Base-by-base conservation (phyloP, 106 monocot genomes). In the Amphibolis antarctica region DNA sequence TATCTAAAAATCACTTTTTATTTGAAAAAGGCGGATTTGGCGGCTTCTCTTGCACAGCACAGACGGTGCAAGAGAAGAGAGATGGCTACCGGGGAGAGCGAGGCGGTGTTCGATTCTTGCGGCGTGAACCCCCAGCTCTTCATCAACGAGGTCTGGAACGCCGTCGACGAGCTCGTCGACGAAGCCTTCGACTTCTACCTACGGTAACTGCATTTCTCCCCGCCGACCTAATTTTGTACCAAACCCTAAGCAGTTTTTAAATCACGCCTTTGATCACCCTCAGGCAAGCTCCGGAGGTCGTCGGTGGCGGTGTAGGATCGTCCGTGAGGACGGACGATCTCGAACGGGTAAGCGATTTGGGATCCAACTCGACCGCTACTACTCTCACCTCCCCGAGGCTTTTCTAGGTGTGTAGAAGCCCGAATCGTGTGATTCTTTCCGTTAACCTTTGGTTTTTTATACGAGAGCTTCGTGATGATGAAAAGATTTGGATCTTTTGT, bases 91-190 rank as follows among this genome's bases (percentile, higher is more conserved):
- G 25, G 13, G 44, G 64, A 81, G 76, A 67, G 72, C 51, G 82
- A 78, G 61, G 74, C 74, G 28, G 67, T 70, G 47, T 85, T 82
- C 77, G 75, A 75, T 3, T 69, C 82, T 0, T 9, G 52, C 47
- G 53, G 69, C 14, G 75, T 82, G 53, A 89, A 85, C 44, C 85
- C 85, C 0, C 76, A 77, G 75, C 68, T 62, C 42, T 82, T 89
- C 69, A 28, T 89, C 72, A 85, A 89, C 65, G 79, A 82, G 26
- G 60, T 82, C 69, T 82, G 85, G 49, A 85, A 89, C 75, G 23
- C 65, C 67, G 74, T 83, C 60, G 83, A 86, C 63, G 83, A 90
- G 65, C 29, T 78, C 46, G 24, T 82, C 70, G 78, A 83, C n/a
- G 78, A 71, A 15, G 85, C 90, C 71, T 85, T 90, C 78, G 63